These are phyloP conservation scores for Trypanosoma lewisi DNA, from an alignment of 208 protist species.

Conservation along the genomic window DNA sequence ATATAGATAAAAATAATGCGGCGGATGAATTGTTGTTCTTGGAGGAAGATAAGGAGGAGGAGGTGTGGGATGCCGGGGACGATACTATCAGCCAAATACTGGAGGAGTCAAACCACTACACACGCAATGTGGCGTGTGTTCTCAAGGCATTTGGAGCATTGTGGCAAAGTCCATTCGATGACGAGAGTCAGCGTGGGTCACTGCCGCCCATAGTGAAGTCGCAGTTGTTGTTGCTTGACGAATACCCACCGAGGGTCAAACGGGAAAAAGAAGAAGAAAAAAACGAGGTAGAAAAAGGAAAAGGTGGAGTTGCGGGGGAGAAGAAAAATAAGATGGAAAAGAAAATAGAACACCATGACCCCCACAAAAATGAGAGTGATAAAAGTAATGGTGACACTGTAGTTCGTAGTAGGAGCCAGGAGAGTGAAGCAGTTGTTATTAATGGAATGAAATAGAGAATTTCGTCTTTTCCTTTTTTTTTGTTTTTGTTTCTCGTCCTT, in stretches of 20 bases:
- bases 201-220: slow-evolving; percentile 14
- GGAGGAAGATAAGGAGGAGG: neutral
- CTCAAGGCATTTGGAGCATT: slow-evolving; percentile 53
- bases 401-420: too few species aligned
- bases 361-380: too few species aligned
- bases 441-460: too few species aligned
- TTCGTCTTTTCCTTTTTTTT: too few species aligned
- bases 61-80: neutral
- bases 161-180: slow-evolving; percentile 30
- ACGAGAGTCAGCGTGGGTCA: neutral
- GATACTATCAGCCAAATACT: slow-evolving; percentile 17
- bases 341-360: neutral
- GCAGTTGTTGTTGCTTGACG: slow-evolving; percentile 27
- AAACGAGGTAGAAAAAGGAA: neutral
- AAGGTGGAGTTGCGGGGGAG: neutral
- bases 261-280: neutral
- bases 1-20: too few species aligned
- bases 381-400: too few species aligned
- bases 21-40: too few species aligned
- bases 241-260: neutral
- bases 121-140: slow-evolving; percentile 65
- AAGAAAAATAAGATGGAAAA: neutral
- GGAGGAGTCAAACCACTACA: slow-evolving; percentile 54
- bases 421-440: too few species aligned
- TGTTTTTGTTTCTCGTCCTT: too few species aligned